Evolutionary conservation across 176 grass and related monocot species (phyloP).

Genomic region (Triticum monococcum): DNA sequence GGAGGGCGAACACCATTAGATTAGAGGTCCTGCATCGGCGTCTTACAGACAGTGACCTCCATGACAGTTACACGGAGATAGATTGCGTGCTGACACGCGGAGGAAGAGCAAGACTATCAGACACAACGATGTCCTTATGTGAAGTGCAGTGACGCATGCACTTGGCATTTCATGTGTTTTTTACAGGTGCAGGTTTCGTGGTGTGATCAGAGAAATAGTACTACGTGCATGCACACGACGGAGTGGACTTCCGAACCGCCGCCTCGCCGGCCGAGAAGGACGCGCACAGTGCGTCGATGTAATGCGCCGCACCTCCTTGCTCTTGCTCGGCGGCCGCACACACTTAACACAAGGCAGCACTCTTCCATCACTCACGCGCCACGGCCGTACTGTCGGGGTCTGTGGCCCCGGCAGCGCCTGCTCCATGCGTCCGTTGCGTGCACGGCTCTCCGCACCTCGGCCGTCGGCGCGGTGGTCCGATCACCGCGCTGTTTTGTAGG

Average conservation of each 20-base stretch:
- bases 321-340: no score
- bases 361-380: background rate
- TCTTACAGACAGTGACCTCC: background rate
- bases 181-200: no score
- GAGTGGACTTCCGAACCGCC: no score
- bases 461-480: background rate
- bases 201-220: no score
- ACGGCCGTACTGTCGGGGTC: background rate
- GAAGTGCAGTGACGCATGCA: no score
- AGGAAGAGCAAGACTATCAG: background rate
- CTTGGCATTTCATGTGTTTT: no score
- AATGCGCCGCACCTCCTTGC: no score
- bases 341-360: no score
- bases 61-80: background rate
- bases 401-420: background rate
- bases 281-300: no score
- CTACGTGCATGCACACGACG: no score
- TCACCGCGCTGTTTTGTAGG: background rate
- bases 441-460: background rate
- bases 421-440: background rate
- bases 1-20: no score
- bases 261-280: no score
- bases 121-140: background rate
- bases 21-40: background rate
- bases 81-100: background rate